Conservation (phyloP, 129 eudicot genomes). For the Ambrosia trifida region DNA sequence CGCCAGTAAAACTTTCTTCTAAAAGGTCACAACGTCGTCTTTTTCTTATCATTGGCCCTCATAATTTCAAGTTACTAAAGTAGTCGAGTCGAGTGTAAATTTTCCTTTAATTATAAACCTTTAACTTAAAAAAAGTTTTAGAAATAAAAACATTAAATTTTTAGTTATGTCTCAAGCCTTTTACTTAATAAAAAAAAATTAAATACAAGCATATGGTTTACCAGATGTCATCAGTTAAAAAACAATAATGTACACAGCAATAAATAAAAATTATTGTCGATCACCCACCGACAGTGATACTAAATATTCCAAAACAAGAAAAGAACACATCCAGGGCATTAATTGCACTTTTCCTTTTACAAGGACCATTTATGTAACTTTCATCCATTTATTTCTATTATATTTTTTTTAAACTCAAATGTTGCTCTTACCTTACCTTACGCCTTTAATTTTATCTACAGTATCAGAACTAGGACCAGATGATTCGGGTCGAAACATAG, state of each 20-base stretch:
- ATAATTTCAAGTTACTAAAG: too few relatives aligned
- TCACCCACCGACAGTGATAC: constrained; percentile 35
- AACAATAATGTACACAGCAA: background rate
- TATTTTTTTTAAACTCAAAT: background rate
- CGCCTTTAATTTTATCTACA: constrained; percentile 16
- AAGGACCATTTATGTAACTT: constrained; percentile 22
- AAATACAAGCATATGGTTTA: too few relatives aligned
- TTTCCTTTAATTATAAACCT: too few relatives aligned
- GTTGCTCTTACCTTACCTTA: too few relatives aligned
- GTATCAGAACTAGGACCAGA: constrained; percentile 91
- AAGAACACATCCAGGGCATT: background rate
- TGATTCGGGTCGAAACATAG: constrained; percentile 93
- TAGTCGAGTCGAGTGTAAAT: too few relatives aligned
- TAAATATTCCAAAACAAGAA: background rate
- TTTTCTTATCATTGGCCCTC: too few relatives aligned
- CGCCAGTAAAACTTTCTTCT: too few relatives aligned
- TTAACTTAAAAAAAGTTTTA: too few relatives aligned
- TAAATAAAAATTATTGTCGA: background rate
- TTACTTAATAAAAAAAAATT: too few relatives aligned
- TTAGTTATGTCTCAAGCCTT: too few relatives aligned
- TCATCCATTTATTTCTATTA: background rate
- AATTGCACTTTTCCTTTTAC: constrained; percentile 2
- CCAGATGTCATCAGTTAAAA: background rate
- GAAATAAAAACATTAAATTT: too few relatives aligned
- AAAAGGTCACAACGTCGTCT: too few relatives aligned